Conservation (phyloP, 2,329 filamentous ascomycete species). For the Pyrenochaeta sp. region DNA sequence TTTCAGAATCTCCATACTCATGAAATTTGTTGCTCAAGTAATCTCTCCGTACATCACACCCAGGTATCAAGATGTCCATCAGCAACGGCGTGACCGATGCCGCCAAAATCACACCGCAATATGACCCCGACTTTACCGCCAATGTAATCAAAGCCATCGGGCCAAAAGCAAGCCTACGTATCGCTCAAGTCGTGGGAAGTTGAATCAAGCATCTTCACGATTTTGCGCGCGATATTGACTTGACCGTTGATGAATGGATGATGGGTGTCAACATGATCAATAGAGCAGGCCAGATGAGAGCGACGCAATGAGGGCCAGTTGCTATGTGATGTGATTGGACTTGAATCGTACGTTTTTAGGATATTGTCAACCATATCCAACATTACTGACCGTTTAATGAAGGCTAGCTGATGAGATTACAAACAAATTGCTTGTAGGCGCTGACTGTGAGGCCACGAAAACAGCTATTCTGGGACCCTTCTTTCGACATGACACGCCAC, state of each 20-base stretch:
- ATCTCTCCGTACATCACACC: background rate
- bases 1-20: background rate
- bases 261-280: conserved; percentile 73
- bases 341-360: conserved; percentile 68
- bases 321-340: conserved; percentile 76
- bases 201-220: conserved; percentile 79
- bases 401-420: conserved; percentile 4
- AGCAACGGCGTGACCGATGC: background rate
- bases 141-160: conserved; percentile 1
- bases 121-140: conserved; percentile 1
- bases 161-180: background rate
- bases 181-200: conserved; percentile 35
- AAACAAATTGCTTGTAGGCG: background rate
- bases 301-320: conserved; percentile 81
- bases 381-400: background rate
- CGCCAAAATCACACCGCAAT: conserved; percentile 1
- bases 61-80: background rate
- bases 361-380: conserved; percentile 43
- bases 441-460: background rate
- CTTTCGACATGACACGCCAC: conserved; percentile 1
- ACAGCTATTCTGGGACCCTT: conserved; percentile 1
- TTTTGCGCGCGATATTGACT: conserved; percentile 77
- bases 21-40: background rate
- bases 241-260: conserved; percentile 80
- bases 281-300: conserved; percentile 73